Percentiles rank a stretch among this genome's conserved stretches.
These are phyloP conservation scores for Pyrenophora graminea DNA, from an alignment of 2,329 filamentous ascomycete species.

Conservation along the genomic window DNA sequence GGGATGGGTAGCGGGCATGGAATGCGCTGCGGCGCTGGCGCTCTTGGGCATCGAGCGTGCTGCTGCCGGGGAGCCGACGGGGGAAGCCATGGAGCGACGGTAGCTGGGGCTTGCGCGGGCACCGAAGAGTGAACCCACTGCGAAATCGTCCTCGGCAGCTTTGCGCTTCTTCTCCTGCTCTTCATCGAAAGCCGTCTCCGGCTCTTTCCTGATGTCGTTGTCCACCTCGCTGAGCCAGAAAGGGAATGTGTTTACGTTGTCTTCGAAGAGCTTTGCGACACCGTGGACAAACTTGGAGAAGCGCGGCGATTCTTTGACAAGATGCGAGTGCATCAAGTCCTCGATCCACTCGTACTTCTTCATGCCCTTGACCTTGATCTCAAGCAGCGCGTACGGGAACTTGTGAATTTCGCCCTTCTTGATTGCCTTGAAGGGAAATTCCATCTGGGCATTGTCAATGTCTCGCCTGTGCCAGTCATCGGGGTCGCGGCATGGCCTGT, in stretches of 20 bases:
- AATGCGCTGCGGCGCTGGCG: conserved; percentile 24
- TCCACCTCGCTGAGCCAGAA: conserved; percentile 95
- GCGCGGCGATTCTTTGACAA: conserved; percentile 83
- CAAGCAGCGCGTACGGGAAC: conserved; percentile 88
- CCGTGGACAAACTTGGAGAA: conserved; percentile 99
- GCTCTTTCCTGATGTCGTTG: conserved; percentile 90
- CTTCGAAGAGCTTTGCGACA: conserved; percentile 85
- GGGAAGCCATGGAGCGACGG: conserved; percentile 64
- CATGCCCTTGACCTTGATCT: conserved; percentile 78
- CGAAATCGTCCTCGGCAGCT: conserved; percentile 82
- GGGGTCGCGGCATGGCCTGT: conserved; percentile 86
- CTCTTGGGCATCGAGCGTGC: conserved; percentile 31
- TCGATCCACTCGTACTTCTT: conserved; percentile 84
- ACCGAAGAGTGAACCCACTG: conserved; percentile 85
- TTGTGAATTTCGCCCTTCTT: conserved; percentile 88
- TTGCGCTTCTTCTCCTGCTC: conserved; percentile 84
- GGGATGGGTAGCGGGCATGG: conserved; percentile 23
- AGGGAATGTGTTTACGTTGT: conserved; percentile 92
- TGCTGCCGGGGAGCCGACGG: conserved; percentile 63
- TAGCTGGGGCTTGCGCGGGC: conserved; percentile 50
- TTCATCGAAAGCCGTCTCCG: conserved; percentile 85
- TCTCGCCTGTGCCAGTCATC: conserved; percentile 89
- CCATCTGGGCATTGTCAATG: conserved; percentile 80
- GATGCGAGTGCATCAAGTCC: conserved; percentile 88
- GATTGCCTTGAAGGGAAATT: conserved; percentile 84